phyloP scores from a whole-genome alignment of 768 basidiomycete genomes.

The Lyophyllum shimeji region DNA sequence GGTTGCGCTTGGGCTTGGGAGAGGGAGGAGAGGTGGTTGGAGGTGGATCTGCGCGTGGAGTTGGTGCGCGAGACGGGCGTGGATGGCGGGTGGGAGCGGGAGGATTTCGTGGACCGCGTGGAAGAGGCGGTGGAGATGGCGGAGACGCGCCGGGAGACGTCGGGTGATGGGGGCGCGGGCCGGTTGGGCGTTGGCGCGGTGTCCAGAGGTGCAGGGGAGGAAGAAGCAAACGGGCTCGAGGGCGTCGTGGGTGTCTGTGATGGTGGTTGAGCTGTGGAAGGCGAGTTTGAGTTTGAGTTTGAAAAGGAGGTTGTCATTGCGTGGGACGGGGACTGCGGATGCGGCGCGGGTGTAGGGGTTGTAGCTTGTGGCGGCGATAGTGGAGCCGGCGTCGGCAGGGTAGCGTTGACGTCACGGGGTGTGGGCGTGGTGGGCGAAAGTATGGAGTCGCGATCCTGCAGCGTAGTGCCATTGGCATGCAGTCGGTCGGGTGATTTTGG shows the following conservation, averaged over 20 bases:
- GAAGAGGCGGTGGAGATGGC: constrained; percentile 30
- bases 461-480: background rate
- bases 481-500: background rate
- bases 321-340: constrained; percentile 1
- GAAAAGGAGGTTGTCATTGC: constrained; percentile 1
- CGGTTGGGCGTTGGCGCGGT: constrained; percentile 20
- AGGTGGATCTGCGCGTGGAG: constrained; percentile 6
- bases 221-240: background rate
- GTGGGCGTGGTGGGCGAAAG: background rate
- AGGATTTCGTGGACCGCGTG: constrained; percentile 23
- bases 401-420: background rate
- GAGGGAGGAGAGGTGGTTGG: background rate
- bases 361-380: constrained; percentile 8
- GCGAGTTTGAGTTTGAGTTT: constrained; percentile 1
- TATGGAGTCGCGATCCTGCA: background rate
- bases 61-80: constrained; percentile 14
- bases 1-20: background rate
- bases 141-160: constrained; percentile 18
- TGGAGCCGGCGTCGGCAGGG: background rate
- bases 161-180: constrained; percentile 17
- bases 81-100: constrained; percentile 10
- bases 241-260: constrained; percentile 24
- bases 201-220: background rate
- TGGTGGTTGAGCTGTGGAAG: background rate
- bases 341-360: constrained; percentile 14